Conservation (phyloP, 2,329 filamentous ascomycete genomes). For the Fusarium graminum region DNA sequence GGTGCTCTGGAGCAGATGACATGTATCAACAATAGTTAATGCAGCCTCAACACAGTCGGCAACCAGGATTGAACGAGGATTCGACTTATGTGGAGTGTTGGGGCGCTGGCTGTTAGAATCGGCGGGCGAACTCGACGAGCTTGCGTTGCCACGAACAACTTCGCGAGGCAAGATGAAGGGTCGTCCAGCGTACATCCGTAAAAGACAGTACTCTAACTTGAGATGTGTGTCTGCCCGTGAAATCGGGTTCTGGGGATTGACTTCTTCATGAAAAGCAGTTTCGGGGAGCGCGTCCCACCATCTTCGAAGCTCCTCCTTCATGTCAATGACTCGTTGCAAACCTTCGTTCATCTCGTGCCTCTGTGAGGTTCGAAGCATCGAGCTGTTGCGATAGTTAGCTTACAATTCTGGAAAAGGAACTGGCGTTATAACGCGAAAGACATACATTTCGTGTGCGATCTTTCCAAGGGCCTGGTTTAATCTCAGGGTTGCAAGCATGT, state of each 20-base stretch:
- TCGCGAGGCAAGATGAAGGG: conserved; percentile 63
- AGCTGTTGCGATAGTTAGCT: conserved; percentile 45
- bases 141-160: conserved; percentile 46
- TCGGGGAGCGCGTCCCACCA: conserved; percentile 57
- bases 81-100: conserved; percentile 49
- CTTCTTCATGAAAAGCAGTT: conserved; percentile 53
- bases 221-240: conserved; percentile 65
- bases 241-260: conserved; percentile 56
- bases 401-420: not conserved
- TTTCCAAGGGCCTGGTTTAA: conserved; percentile 54
- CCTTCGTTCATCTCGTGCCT: conserved; percentile 52
- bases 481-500: conserved; percentile 60
- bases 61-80: conserved; percentile 58
- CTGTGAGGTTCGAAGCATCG: conserved; percentile 52
- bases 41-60: conserved; percentile 66
- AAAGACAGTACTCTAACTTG: conserved; percentile 65
- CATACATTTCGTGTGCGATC: conserved; percentile 58
- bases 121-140: conserved; percentile 50
- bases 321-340: conserved; percentile 52
- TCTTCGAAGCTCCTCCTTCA: conserved; percentile 54
- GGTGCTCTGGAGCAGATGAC: conserved; percentile 62
- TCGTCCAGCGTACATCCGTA: conserved; percentile 66
- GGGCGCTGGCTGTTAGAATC: conserved; percentile 49
- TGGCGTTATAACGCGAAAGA: conserved; percentile 1
- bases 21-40: conserved; percentile 63